Base-by-base conservation (phyloP, 331 rosid species). In the Phaseolus coccineus region DNA sequence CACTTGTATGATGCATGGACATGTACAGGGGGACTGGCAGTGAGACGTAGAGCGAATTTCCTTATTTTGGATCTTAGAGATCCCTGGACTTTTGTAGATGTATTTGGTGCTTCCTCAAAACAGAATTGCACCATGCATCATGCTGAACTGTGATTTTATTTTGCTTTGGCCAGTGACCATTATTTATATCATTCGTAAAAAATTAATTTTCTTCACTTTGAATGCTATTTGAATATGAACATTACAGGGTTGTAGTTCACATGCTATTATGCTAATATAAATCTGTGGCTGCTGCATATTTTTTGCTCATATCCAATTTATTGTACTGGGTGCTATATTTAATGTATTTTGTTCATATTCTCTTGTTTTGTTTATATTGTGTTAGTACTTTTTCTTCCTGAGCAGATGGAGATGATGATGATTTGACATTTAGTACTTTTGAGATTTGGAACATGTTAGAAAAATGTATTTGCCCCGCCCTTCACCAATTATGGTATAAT, bases 41-140 rank as follows among this genome's bases (percentile, higher is more conserved):
- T 19, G 57, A 13, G 63, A 40, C 16, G 4, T 7, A 39, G 25
- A 12, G 31, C 55, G 47, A 16, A 39, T 62, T 39, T 56, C 19
- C 63, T 81, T 58, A 10, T 58, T 47, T 35, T 42, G 62, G 56
- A 69, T 55, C 73, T 39, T 55, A 68, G 44, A 73, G 44, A 31
- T 46, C 14, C 77, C 28, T 63, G 39, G 31, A 42, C n/a, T 77
- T 71, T 53, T 50, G 14, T 44, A 30, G 40, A 55, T 73, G 15
- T 24, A 64, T 27, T 69, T 13, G 9, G 57, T 66, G 73, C 48
- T 44, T 52, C 55, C 65, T 59, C 52, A 66, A 67, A 61, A 44
- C 33, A 46, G 30, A 81, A 72, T 30, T 73, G n/a, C 42, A 73
- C 44, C 40, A 57, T 77, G 69, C 58, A 73, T 31, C 63, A 74